Percentiles rank a stretch among this genome's conserved stretches.
phyloP scores from a whole-genome alignment of 768 basidiomycete genomes.

The Mycena chlorophos region DNA sequence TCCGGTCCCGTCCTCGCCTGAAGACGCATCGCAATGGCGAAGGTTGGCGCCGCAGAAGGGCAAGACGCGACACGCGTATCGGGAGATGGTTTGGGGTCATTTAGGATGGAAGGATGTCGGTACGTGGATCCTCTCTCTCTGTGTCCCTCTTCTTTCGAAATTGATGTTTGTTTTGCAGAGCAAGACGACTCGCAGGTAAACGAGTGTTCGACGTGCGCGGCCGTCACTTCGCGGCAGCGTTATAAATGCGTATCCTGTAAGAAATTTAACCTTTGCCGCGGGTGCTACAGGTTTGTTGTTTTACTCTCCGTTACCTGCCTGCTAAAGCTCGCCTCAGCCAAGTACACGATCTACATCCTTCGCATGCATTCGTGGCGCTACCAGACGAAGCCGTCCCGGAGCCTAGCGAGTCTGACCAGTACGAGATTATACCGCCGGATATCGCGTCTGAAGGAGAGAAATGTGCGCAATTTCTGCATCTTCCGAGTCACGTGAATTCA shows the following conservation, averaged over 20 bases:
- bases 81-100: conserved; percentile 84
- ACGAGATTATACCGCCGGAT: conserved; percentile 35
- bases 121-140: conserved; percentile 44
- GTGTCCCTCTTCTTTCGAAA: not conserved
- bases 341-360: conserved; percentile 90
- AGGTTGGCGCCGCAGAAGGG: conserved; percentile 76
- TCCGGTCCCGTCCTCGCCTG: conserved; percentile 48
- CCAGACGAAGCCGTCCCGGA: conserved; percentile 57
- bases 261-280: conserved; percentile 78
- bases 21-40: conserved; percentile 62
- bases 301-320: not conserved
- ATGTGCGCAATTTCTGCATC: conserved; percentile 43
- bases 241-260: conserved; percentile 86
- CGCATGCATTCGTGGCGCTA: conserved; percentile 80
- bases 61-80: conserved; percentile 78
- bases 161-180: conserved; percentile 30
- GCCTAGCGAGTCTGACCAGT: conserved; percentile 41
- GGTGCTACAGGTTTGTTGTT: conserved; percentile 68
- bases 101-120: conserved; percentile 88
- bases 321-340: conserved; percentile 47
- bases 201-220: conserved; percentile 81
- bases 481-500: conserved; percentile 4
- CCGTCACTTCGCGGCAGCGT: conserved; percentile 57
- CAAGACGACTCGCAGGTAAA: conserved; percentile 70
- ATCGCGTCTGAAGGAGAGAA: conserved; percentile 49